Conservation (phyloP, 2,329 filamentous ascomycete species). For the Paraconiothyrium sp. region DNA sequence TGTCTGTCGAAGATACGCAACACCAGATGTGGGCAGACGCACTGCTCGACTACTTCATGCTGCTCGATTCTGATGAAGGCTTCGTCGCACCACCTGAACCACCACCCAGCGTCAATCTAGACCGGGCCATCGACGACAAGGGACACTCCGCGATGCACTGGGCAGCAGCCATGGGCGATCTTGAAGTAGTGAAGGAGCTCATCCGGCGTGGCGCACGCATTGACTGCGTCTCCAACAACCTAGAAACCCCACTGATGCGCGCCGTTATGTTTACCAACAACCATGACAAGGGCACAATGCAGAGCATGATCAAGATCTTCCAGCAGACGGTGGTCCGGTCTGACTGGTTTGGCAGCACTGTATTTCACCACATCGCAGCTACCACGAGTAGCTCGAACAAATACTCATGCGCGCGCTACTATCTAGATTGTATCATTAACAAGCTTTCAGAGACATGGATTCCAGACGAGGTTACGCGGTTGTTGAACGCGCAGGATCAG, state of each 20-base stretch:
- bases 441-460: conserved; percentile 82
- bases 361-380: conserved; percentile 92
- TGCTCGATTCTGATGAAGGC: conserved; percentile 79
- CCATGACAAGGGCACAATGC: conserved; percentile 91
- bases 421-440: conserved; percentile 89
- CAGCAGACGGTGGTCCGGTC: conserved; percentile 81
- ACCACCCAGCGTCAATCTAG: conserved; percentile 84
- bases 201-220: conserved; percentile 81
- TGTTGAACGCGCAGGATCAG: conserved; percentile 84
- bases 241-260: conserved; percentile 92
- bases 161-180: conserved; percentile 96
- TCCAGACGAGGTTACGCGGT: conserved; percentile 76
- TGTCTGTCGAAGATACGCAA: conserved; percentile 75
- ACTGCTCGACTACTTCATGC: conserved; percentile 94
- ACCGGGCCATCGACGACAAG: conserved; percentile 93
- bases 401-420: conserved; percentile 89
- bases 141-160: conserved; percentile 94
- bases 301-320: conserved; percentile 82
- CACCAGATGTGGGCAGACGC: conserved; percentile 93
- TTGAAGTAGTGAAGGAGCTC: conserved; percentile 89
- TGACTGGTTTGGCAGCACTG: conserved; percentile 83
- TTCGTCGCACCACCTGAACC: conserved; percentile 76
- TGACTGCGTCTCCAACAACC: conserved; percentile 68
- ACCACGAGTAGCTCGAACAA: conserved; percentile 88
- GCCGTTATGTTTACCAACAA: conserved; percentile 97